A percentile compares a stretch with the other conserved stretches of the same genome.
phyloP scores from a whole-genome alignment of 257 asterid species.

The Fraxinus excelsior region DNA sequence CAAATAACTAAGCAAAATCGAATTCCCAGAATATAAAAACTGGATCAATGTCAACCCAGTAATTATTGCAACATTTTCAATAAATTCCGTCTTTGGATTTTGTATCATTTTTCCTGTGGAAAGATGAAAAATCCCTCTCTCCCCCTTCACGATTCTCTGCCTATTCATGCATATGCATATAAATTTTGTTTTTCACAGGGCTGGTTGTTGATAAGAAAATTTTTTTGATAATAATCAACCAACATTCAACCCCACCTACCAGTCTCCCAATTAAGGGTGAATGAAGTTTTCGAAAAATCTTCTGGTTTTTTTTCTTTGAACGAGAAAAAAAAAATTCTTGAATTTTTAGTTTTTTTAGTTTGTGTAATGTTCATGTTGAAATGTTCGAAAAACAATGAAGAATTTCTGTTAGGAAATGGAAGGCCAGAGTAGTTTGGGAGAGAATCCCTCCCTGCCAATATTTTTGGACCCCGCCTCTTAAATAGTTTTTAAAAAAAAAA shows the following conservation, averaged over 20 bases:
- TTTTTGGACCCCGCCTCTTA: background rate
- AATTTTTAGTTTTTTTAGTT: background rate
- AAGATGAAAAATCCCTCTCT: slow-evolving; percentile 20
- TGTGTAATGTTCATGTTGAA: background rate
- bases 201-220: background rate
- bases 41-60: slow-evolving; percentile 69
- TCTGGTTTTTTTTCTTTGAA: background rate
- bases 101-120: slow-evolving; percentile 28
- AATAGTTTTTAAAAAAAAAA: too few species aligned
- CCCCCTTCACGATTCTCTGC: slow-evolving; percentile 9
- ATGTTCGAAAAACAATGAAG: background rate
- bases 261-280: background rate
- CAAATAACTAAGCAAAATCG: slow-evolving; percentile 65
- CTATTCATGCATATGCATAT: slow-evolving; percentile 24
- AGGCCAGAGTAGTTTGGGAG: slow-evolving; percentile 1
- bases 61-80: slow-evolving; percentile 56
- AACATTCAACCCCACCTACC: background rate
- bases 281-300: background rate
- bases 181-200: background rate
- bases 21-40: slow-evolving; percentile 72
- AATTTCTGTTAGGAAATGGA: background rate
- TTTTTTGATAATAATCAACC: background rate
- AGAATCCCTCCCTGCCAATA: background rate
- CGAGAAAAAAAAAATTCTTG: background rate
- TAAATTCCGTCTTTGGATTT: slow-evolving; percentile 30